These are phyloP conservation scores for Phialophora expanda DNA, from an alignment of 2,329 filamentous ascomycete species.

Conservation along the genomic window DNA sequence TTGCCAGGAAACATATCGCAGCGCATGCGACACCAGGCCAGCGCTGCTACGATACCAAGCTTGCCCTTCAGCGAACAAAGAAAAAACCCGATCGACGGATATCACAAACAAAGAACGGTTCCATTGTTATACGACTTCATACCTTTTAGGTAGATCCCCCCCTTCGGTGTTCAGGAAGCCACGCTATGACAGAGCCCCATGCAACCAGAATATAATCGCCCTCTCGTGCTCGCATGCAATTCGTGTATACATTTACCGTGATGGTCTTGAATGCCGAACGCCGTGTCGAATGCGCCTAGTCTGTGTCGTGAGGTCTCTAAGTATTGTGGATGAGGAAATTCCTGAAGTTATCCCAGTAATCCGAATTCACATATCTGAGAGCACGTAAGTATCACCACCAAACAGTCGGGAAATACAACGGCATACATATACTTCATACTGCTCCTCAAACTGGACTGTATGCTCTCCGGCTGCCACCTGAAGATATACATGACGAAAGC, in stretches of 20 bases:
- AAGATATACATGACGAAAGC: constrained; percentile 95
- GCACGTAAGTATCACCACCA: constrained; percentile 6
- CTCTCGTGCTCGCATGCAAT: not conserved
- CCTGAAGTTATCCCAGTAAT: constrained; percentile 84
- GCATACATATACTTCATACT: constrained; percentile 96
- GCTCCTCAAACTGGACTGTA: constrained; percentile 87
- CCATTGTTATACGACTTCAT: not conserved
- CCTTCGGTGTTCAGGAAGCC: not conserved
- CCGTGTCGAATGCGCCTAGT: constrained; percentile 15
- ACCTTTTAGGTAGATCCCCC: not conserved
- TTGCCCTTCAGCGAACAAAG: not conserved
- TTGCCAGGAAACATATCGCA: not conserved
- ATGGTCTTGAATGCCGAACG: constrained; percentile 9
- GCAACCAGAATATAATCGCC: not conserved
- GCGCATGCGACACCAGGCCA: not conserved
- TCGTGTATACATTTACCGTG: constrained; percentile 10
- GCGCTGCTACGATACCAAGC: not conserved
- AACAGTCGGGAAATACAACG: constrained; percentile 1
- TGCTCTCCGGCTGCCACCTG: constrained; percentile 84
- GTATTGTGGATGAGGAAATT: constrained; percentile 87
- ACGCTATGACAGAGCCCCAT: not conserved
- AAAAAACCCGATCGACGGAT: not conserved
- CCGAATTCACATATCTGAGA: constrained; percentile 73
- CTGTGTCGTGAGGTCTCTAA: constrained; percentile 41
- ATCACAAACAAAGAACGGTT: not conserved